Percentiles rank a stretch among this genome's conserved stretches.
phyloP scores from a whole-genome alignment of 2,329 filamentous ascomycete genomes.

The Talaromyces sp. region DNA sequence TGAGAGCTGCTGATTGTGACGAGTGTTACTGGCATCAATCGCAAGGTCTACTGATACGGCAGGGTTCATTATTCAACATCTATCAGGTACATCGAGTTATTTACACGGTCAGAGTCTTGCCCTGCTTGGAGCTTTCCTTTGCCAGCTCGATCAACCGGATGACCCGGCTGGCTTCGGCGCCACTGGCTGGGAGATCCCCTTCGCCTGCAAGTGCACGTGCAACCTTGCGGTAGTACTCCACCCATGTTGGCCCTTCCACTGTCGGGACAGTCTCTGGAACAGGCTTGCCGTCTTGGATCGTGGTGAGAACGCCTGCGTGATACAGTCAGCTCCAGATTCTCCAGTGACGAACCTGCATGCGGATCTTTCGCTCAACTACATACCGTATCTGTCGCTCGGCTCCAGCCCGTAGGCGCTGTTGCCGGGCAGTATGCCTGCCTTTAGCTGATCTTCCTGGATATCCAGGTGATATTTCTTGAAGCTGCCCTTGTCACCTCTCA shows the following conservation, averaged over 20 bases:
- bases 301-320: conserved; percentile 43
- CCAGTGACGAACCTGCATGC: not conserved
- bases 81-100: not conserved
- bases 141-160: conserved; percentile 54
- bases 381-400: conserved; percentile 52
- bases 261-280: conserved; percentile 51
- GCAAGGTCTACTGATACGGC: too few relatives aligned
- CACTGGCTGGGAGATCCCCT: conserved; percentile 49
- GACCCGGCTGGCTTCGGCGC: conserved; percentile 49
- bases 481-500: conserved; percentile 67
- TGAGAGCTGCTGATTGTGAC: too few relatives aligned
- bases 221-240: conserved; percentile 58
- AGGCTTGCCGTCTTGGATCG: conserved; percentile 49
- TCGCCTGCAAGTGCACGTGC: conserved; percentile 50
- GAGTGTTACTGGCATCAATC: too few relatives aligned
- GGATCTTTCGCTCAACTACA: conserved; percentile 2
- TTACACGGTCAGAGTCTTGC: conserved; percentile 41
- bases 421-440: conserved; percentile 55
- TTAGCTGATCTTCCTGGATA: conserved; percentile 69
- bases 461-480: conserved; percentile 70
- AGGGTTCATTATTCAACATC: not conserved
- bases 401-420: conserved; percentile 64
- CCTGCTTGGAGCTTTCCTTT: conserved; percentile 47
- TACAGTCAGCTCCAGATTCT: conserved; percentile 4
- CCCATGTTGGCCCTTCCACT: conserved; percentile 59